Evolutionary conservation across 208 protist genomes (phyloP).

Genomic region (Acanthamoeba sp.): DNA sequence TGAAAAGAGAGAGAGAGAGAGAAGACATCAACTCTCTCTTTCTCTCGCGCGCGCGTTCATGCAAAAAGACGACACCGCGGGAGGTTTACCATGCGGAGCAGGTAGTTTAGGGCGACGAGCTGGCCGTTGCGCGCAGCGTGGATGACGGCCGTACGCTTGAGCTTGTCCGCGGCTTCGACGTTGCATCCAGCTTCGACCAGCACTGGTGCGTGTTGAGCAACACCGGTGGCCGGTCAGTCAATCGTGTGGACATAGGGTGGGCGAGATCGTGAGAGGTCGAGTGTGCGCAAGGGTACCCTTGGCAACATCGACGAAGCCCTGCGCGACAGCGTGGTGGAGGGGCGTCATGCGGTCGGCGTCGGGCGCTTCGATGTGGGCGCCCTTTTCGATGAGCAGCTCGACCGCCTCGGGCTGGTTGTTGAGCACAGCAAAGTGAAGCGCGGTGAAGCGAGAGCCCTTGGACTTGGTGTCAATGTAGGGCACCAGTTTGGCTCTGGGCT

Average conservation of each 20-base stretch:
- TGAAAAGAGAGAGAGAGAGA: background rate
- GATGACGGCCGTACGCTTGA: constrained; percentile 21
- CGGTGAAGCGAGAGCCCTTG: background rate
- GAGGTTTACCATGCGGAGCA: constrained; percentile 17
- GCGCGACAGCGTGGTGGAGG: background rate
- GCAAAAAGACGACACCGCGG: too few relatives aligned
- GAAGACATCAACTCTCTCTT: background rate
- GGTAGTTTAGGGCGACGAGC: background rate
- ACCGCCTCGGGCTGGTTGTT: constrained; percentile 38
- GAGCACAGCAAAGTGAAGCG: constrained; percentile 24
- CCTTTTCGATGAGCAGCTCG: background rate
- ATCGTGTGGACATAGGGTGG: background rate
- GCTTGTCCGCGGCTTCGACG: constrained; percentile 16
- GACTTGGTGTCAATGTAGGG: background rate
- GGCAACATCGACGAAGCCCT: background rate
- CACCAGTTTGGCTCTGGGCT: background rate
- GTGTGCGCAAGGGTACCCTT: background rate
- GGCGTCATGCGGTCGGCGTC: background rate
- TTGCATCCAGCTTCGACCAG: constrained; percentile 30
- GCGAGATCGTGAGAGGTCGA: background rate
- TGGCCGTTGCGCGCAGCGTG: constrained; percentile 30
- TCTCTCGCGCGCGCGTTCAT: too few relatives aligned
- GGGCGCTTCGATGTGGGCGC: background rate
- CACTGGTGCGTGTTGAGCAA: background rate
- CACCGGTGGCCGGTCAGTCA: background rate